Conservation (phyloP, 2,329 filamentous ascomycete genomes). For the Fusarium pseudocircinatum region DNA sequence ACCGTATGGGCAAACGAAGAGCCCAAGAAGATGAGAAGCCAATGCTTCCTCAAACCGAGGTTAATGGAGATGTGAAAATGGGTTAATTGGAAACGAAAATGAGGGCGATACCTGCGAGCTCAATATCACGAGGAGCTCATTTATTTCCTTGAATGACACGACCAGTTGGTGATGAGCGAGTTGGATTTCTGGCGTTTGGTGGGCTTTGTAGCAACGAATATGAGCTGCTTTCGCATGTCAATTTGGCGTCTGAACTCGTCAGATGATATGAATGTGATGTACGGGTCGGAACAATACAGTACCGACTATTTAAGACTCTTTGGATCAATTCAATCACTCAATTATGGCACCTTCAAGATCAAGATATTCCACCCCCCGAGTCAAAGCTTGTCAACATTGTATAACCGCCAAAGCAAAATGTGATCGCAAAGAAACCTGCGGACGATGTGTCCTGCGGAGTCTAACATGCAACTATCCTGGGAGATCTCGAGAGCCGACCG, state of each 20-base stretch:
- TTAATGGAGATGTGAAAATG: slow-evolving; percentile 46
- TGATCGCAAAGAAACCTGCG: slow-evolving; percentile 49
- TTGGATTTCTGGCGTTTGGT: slow-evolving; percentile 27
- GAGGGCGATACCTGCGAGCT: slow-evolving; percentile 11
- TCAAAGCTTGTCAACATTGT: slow-evolving; percentile 53
- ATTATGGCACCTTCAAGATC: slow-evolving; percentile 15
- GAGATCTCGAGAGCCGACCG: background rate
- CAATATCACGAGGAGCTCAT: slow-evolving; percentile 13
- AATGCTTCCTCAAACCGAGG: slow-evolving; percentile 34
- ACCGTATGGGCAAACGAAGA: slow-evolving; percentile 68
- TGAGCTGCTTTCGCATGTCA: slow-evolving; percentile 9
- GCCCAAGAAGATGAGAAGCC: slow-evolving; percentile 44
- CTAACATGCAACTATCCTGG: slow-evolving; percentile 46
- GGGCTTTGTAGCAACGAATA: slow-evolving; percentile 28
- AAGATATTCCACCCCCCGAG: slow-evolving; percentile 50
- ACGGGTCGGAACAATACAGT: background rate
- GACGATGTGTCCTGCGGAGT: slow-evolving; percentile 45
- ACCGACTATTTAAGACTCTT: background rate
- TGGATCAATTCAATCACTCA: background rate
- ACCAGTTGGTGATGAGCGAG: slow-evolving; percentile 5
- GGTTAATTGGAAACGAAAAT: slow-evolving; percentile 30
- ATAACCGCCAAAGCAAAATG: slow-evolving; percentile 53
- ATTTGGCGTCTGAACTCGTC: background rate
- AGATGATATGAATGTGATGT: background rate
- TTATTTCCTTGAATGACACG: slow-evolving; percentile 1